Percentiles rank a stretch among this genome's conserved stretches.
These are phyloP conservation scores for Emericellopsis terricola DNA, from an alignment of 495 filamentous ascomycete species.

Conservation along the genomic window DNA sequence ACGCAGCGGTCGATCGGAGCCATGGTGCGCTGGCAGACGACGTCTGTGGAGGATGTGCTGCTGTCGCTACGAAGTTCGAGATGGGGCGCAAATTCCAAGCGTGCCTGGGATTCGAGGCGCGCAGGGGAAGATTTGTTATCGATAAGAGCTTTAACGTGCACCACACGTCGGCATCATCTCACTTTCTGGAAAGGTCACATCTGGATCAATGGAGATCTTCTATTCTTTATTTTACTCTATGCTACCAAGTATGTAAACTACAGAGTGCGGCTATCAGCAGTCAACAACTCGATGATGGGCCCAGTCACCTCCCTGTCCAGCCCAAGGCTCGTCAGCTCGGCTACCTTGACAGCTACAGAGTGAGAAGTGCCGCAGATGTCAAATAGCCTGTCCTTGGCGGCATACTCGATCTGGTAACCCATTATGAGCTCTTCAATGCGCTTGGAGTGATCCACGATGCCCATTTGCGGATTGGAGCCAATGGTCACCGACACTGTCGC, in stretches of 20 bases:
- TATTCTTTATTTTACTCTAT: no score
- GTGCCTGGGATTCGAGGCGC: no score
- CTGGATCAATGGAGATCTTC: no score
- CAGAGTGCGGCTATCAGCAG: not conserved
- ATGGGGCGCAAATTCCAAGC: no score
- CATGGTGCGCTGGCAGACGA: no score
- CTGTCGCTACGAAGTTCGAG: no score
- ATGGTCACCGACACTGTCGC: not conserved
- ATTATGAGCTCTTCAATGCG: not conserved
- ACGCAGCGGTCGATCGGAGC: slow-evolving; percentile 32
- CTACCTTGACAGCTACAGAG: not conserved
- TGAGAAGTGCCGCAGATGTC: not conserved
- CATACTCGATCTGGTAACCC: not conserved
- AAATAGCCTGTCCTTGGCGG: not conserved
- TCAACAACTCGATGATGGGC: not conserved
- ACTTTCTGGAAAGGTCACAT: no score
- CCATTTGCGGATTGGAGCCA: not conserved
- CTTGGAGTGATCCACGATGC: not conserved
- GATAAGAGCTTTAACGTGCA: no score
- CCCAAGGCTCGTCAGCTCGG: not conserved
- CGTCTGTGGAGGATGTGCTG: no score
- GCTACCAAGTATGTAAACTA: no score
- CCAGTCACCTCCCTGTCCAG: not conserved
- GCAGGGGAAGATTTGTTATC: no score
- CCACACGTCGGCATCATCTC: no score